These are phyloP conservation scores for Trematosphaeria pertusa DNA, from an alignment of 2,329 filamentous ascomycete species.

Conservation along the genomic window DNA sequence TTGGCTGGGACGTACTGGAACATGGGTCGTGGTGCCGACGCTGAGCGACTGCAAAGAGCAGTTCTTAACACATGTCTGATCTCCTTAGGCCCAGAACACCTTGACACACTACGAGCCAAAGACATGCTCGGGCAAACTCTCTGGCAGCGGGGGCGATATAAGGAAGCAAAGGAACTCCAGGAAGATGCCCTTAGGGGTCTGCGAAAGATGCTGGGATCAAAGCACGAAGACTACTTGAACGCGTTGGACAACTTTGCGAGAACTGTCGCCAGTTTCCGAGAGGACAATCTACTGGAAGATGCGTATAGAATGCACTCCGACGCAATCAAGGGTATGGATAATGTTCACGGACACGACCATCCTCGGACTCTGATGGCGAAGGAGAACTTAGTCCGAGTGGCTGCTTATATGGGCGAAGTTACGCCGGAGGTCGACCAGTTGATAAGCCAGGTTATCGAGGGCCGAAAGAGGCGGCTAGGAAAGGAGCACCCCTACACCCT, in stretches of 20 bases:
- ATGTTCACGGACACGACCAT: constrained; percentile 10
- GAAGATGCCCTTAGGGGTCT: constrained; percentile 25
- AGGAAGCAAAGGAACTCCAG: constrained; percentile 17
- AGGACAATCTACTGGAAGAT: constrained; percentile 4
- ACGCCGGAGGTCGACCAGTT: constrained; percentile 8
- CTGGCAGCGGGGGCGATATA: constrained; percentile 27
- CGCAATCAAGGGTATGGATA: constrained; percentile 14
- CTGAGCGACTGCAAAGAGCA: constrained; percentile 27
- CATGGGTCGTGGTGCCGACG: constrained; percentile 28
- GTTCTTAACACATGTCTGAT: constrained; percentile 25
- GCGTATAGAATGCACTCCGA: constrained; percentile 9
- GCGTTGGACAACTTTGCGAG: constrained; percentile 29
- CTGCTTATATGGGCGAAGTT: neutral
- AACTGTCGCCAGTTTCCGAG: constrained; percentile 4
- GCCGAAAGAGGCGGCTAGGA: constrained; percentile 26
- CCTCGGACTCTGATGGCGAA: constrained; percentile 12
- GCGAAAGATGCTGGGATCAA: constrained; percentile 19
- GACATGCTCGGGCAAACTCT: constrained; percentile 25
- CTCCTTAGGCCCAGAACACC: constrained; percentile 20
- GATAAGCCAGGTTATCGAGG: constrained; percentile 17
- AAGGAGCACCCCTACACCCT: constrained; percentile 36
- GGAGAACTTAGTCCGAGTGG: constrained; percentile 8
- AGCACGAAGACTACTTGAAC: constrained; percentile 26
- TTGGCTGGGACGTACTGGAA: constrained; percentile 27
- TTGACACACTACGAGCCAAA: constrained; percentile 18